Percentiles rank a stretch among this genome's conserved stretches.
Evolutionary conservation across 345 rosid genomes (phyloP).

Genomic region (Heritiera littoralis): DNA sequence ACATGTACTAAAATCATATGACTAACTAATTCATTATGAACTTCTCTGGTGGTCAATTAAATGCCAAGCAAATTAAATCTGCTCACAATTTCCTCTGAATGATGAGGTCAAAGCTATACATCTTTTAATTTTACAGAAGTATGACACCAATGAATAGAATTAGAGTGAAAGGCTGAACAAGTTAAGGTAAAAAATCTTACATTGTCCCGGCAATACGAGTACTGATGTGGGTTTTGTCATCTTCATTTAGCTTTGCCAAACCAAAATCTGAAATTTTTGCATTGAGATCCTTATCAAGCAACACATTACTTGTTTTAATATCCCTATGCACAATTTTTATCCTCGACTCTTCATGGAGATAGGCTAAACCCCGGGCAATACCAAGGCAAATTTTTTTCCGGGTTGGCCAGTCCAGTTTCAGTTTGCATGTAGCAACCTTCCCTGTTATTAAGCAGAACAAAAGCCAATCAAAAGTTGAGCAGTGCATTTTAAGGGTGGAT

Average conservation of each 20-base stretch:
- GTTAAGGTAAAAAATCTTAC: slow-evolving; percentile 40
- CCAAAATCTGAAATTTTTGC: slow-evolving; percentile 96
- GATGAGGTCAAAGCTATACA: not conserved
- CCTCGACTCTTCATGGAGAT: slow-evolving; percentile 80
- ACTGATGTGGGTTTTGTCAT: slow-evolving; percentile 81
- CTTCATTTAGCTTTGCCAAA: slow-evolving; percentile 82
- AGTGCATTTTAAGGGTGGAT: not conserved
- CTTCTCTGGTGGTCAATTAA: not conserved
- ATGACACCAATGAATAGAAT: not conserved
- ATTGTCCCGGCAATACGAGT: slow-evolving; percentile 86
- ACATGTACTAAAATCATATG: not conserved
- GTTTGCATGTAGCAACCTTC: slow-evolving; percentile 40
- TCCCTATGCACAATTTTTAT: slow-evolving; percentile 92
- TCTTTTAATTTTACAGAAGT: not conserved
- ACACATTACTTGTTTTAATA: slow-evolving; percentile 87
- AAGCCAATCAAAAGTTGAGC: not conserved
- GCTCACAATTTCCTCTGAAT: not conserved
- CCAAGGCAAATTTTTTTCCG: slow-evolving; percentile 70
- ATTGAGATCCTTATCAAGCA: slow-evolving; percentile 77
- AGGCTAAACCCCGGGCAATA: slow-evolving; percentile 74
- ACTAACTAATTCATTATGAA: not conserved
- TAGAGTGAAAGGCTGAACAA: not conserved
- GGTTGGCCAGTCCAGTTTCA: slow-evolving; percentile 73
- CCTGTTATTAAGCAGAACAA: slow-evolving; percentile 37
- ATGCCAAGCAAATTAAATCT: not conserved